These are phyloP conservation scores for Thielaviopsis punctulata DNA, from an alignment of 2,329 filamentous ascomycete genomes.

Conservation along the genomic window DNA sequence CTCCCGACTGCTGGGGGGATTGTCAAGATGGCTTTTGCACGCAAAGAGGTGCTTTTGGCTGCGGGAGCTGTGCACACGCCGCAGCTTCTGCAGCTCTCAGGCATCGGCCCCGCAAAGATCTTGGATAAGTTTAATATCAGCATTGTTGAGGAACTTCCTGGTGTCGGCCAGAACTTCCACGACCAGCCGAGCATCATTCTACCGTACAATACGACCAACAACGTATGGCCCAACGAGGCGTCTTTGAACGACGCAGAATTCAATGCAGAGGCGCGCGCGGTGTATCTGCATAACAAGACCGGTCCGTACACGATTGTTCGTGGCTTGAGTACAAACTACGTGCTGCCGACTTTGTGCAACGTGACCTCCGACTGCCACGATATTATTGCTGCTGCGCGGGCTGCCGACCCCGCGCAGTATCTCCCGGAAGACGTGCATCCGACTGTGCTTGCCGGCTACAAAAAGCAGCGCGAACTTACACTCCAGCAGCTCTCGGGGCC, in stretches of 20 bases:
- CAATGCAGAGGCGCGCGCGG: slow-evolving; percentile 17
- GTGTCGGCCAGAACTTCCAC: slow-evolving; percentile 30
- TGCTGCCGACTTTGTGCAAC: slow-evolving; percentile 20
- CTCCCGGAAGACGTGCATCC: slow-evolving; percentile 20
- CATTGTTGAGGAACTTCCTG: slow-evolving; percentile 26
- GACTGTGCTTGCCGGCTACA: slow-evolving; percentile 23
- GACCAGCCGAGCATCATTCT: slow-evolving; percentile 21
- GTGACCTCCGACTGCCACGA: slow-evolving; percentile 17
- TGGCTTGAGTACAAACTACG: slow-evolving; percentile 17
- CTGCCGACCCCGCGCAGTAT: slow-evolving; percentile 20
- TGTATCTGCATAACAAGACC: slow-evolving; percentile 18
- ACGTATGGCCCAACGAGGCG: slow-evolving; percentile 15
- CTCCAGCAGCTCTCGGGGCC: slow-evolving; percentile 17
- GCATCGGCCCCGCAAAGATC: slow-evolving; percentile 24
- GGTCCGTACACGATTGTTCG: slow-evolving; percentile 19
- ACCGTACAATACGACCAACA: slow-evolving; percentile 16
- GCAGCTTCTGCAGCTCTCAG: slow-evolving; percentile 32
- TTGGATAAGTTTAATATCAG: slow-evolving; percentile 24
- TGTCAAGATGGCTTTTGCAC: slow-evolving; percentile 7
- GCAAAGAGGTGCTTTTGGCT: slow-evolving; percentile 25
- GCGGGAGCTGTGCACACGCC: slow-evolving; percentile 25
- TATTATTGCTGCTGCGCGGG: slow-evolving; percentile 16
- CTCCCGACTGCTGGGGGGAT: slow-evolving; percentile 21
- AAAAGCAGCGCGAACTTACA: slow-evolving; percentile 20
- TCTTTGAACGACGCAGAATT: slow-evolving; percentile 18